A percentile compares a stretch with the other conserved stretches of the same genome.
These are phyloP conservation scores for Colletotrichum simmondsii DNA, from an alignment of 2,329 filamentous ascomycete species.

Conservation along the genomic window DNA sequence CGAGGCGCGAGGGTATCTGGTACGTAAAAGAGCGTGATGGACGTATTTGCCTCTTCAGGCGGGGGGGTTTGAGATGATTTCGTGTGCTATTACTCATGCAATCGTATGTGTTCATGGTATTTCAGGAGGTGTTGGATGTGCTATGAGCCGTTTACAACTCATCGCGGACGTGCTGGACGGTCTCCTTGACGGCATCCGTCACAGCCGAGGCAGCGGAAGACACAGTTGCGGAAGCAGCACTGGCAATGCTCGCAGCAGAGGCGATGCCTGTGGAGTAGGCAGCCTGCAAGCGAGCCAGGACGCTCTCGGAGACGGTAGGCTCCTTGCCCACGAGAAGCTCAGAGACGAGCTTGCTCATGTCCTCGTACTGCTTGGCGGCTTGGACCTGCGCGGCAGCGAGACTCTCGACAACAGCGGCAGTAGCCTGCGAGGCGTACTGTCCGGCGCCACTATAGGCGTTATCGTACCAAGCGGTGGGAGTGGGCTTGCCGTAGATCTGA, in stretches of 20 bases:
- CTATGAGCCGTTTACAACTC: slow-evolving; percentile 48
- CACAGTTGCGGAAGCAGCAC: slow-evolving; percentile 43
- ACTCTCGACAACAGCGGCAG: slow-evolving; percentile 51
- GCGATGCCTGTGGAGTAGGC: slow-evolving; percentile 77
- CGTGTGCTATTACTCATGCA: slow-evolving; percentile 33
- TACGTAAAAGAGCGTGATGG: slow-evolving; percentile 29
- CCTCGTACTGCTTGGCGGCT: slow-evolving; percentile 73
- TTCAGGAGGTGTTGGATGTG: not conserved
- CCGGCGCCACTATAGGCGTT: slow-evolving; percentile 58
- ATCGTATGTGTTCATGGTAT: slow-evolving; percentile 25
- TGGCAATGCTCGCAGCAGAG: slow-evolving; percentile 58
- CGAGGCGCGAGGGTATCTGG: slow-evolving; percentile 34
- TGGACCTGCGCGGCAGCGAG: slow-evolving; percentile 70
- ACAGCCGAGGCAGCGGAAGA: slow-evolving; percentile 39
- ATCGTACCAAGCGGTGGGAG: slow-evolving; percentile 66
- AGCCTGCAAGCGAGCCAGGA: slow-evolving; percentile 76
- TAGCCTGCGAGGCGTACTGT: slow-evolving; percentile 70
- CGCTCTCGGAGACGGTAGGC: slow-evolving; percentile 83
- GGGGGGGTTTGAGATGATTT: slow-evolving; percentile 4
- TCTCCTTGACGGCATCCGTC: slow-evolving; percentile 55
- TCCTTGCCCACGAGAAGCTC: slow-evolving; percentile 83
- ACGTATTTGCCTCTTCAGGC: not conserved
- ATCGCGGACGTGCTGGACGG: slow-evolving; percentile 48
- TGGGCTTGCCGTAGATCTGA: slow-evolving; percentile 77
- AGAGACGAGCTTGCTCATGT: slow-evolving; percentile 77